These are phyloP conservation scores for Quillaja saponaria DNA, from an alignment of 306 rosid genomes.

Conservation along the genomic window DNA sequence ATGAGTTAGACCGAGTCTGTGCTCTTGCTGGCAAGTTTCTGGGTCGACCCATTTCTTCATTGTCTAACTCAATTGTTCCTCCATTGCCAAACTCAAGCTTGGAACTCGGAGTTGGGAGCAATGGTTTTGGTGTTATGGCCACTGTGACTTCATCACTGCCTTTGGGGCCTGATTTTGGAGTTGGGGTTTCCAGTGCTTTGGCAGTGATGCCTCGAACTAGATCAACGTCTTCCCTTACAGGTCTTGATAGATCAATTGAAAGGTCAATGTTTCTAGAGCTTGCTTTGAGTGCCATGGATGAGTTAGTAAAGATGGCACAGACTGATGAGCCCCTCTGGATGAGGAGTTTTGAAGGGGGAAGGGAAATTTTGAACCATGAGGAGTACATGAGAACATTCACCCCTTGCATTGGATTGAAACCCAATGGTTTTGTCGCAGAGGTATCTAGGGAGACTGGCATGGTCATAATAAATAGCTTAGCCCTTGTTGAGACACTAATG, in stretches of 20 bases:
- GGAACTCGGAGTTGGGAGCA: slow-evolving; percentile 89
- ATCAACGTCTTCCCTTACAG: slow-evolving; percentile 27
- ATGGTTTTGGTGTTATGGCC: slow-evolving; percentile 64
- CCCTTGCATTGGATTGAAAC: slow-evolving; percentile 85
- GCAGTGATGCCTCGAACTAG: slow-evolving; percentile 41
- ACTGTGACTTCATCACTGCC: slow-evolving; percentile 56
- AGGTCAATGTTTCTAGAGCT: slow-evolving; percentile 88
- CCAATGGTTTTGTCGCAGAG: slow-evolving; percentile 75
- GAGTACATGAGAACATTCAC: slow-evolving; percentile 67
- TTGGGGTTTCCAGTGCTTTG: slow-evolving; percentile 50
- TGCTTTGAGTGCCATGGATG: slow-evolving; percentile 94
- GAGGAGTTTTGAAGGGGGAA: slow-evolving; percentile 70
- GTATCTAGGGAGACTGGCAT: slow-evolving; percentile 82
- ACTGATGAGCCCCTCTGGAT: slow-evolving; percentile 86
- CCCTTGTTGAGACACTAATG: slow-evolving; percentile 89
- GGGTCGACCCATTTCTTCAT: slow-evolving; percentile 72
- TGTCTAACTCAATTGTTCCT: slow-evolving; percentile 49
- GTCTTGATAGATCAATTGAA: slow-evolving; percentile 61
- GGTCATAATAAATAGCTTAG: slow-evolving; percentile 87
- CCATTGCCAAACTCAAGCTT: slow-evolving; percentile 75
- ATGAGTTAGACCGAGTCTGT: slow-evolving; percentile 87
- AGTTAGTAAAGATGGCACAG: slow-evolving; percentile 83
- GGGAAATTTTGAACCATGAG: slow-evolving; percentile 72
- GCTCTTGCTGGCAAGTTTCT: slow-evolving; percentile 82
- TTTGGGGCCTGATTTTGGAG: slow-evolving; percentile 59